phyloP scores from a whole-genome alignment of 108 stramenopile genomes.

The Conticribra weissflogii region DNA sequence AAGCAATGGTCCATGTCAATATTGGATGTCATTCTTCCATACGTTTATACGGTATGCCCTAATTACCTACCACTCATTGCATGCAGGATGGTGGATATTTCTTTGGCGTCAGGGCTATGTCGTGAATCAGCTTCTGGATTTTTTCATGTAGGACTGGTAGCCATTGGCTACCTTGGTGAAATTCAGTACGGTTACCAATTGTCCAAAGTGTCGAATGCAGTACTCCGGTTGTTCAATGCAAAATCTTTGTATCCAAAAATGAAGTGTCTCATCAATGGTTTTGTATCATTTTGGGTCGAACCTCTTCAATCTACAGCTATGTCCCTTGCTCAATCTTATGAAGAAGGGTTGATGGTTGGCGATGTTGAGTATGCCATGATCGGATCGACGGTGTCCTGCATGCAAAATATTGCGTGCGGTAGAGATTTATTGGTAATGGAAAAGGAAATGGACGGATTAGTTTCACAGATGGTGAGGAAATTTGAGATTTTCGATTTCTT shows the following conservation, averaged over 20 bases:
- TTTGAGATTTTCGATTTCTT: no score
- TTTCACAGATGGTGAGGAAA: no score
- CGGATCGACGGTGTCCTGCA: no score
- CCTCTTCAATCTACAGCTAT: conserved; percentile 6
- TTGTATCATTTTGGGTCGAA: conserved; percentile 4
- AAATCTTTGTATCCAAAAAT: conserved; percentile 9
- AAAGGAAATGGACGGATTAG: no score
- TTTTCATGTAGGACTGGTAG: neutral
- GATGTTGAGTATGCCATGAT: conserved; percentile 2
- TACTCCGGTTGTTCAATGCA: conserved; percentile 11
- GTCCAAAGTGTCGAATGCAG: neutral
- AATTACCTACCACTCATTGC: neutral
- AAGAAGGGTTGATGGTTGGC: conserved; percentile 11
- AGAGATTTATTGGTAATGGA: no score
- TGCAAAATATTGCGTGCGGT: no score
- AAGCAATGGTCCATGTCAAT: conserved; percentile 8
- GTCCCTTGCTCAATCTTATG: neutral
- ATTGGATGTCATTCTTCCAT: neutral
- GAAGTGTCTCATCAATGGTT: neutral
- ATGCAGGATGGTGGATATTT: neutral
- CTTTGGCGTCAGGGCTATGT: conserved; percentile 8
- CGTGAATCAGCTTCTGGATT: conserved; percentile 18
- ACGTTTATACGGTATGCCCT: neutral
- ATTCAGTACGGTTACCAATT: conserved; percentile 11
- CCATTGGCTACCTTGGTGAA: no score